Base-by-base conservation (phyloP, 2,329 filamentous ascomycete species). In the Grosmannia penicillata region DNA sequence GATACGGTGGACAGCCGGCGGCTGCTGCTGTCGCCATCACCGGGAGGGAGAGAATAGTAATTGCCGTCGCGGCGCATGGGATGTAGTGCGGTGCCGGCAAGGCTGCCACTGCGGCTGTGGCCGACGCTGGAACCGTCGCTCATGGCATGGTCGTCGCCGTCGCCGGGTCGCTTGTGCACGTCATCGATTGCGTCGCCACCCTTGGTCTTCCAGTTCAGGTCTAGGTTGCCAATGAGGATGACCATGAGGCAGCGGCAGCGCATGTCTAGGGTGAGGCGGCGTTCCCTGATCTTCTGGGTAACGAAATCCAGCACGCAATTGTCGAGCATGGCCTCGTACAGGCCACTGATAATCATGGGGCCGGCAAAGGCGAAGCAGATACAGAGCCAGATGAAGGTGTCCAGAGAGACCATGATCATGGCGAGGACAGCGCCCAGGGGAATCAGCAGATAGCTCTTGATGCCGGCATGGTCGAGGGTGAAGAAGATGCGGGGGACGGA, bases 281-380 rank as follows among this genome's bases (percentile, higher is more conserved):
- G 19, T 21, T 44, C 45, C n/a, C 43, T 25, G 10, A 37, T 39
- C 35, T 51, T 51, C 22, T 37, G 25, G 7, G 38, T 35, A 2
- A 54, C 36, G 25, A 48, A 51, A 1, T 45, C 37, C 8, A 54
- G 37, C 9, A 53, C 43, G 4, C 40, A 28, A 21, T 48, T 49
- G 37, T 55, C 53, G 13, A 55, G 41, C 27, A 48, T 38, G n/a
- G 51, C 50, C 22, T 55, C 52, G 33, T 54, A 55, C 2, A 54
- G 32, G 1, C 51, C 53, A 29, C 49, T 49, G 21, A 54, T 14
- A 15, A 54, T 49, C 49, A 54, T 55, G 17, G 52, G 52, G 7
- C 50, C 52, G 2, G 51, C 42, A 18, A 53, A 45, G 2, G 49
- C 50, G 17, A 54, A 53, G 19, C 48, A 51, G 10, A 48, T 46